These are phyloP conservation scores for Cyclotella baltica DNA, from an alignment of 108 stramenopile species.

Conservation along the genomic window DNA sequence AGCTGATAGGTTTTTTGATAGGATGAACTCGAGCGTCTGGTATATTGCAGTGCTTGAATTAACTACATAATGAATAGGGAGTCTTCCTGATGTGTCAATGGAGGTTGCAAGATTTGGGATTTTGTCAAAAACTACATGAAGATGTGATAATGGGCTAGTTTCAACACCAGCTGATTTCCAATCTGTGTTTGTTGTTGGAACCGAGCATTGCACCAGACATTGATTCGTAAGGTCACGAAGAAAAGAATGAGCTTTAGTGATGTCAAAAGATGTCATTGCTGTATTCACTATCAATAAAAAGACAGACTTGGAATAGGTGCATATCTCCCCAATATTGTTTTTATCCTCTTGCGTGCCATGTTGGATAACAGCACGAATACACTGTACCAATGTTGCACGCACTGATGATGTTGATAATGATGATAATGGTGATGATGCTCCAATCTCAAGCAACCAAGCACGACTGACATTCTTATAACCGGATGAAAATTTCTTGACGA, in stretches of 20 bases:
- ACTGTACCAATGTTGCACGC: neutral
- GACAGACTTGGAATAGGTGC: neutral
- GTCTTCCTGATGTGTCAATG: neutral
- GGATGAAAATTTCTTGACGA: too few relatives aligned
- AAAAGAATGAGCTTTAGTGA: neutral
- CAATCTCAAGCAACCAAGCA: neutral
- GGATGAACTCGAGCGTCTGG: neutral
- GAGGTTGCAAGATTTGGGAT: neutral
- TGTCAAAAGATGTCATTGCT: neutral
- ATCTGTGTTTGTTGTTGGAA: neutral
- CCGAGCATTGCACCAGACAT: neutral
- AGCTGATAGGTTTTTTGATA: neutral
- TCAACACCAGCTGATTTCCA: neutral
- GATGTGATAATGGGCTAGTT: neutral
- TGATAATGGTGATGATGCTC: neutral
- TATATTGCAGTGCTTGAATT: neutral
- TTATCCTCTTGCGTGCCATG: neutral
- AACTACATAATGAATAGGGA: neutral
- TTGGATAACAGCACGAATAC: neutral
- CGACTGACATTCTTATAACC: too few relatives aligned
- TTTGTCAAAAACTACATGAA: neutral
- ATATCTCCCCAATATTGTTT: neutral
- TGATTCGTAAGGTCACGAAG: neutral
- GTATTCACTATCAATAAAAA: neutral
- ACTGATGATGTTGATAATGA: neutral